Evolutionary conservation across 1,139 yeast species (phyloP), one percentile per base, ranked within the genome.

Genomic region (Protomyces gravidus): DNA sequence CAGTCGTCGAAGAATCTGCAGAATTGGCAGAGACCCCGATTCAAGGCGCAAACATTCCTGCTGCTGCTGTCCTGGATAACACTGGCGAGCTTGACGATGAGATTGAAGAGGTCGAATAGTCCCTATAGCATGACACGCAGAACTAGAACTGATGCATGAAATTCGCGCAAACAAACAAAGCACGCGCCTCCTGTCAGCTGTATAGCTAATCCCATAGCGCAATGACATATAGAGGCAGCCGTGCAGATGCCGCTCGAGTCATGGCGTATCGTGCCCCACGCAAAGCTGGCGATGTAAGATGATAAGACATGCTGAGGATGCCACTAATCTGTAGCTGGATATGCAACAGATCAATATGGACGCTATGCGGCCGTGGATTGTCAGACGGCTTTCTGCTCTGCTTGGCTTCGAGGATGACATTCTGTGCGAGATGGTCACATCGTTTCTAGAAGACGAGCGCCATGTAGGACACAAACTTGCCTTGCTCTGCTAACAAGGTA

Each of bases 291-390:
- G n/a, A n/a, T n/a, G n/a, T n/a, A n/a, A 28, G 32, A 28, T 28
- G 9, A 17, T 21, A 36, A 36, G 25, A 21, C 42, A 36, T 30
- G 36, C n/a, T 7, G 36, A 13, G 36, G 36, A 13, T 13, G 36
- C 7, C 3, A 5, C 7, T 13, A 30, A 15, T 6, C 36, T 30
- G 15, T 7, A 30, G 55, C 64, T 63, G 13, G 64, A 64, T 55
- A 62, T 63, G 55, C 45, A 47, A 21, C 56, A 55, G 23, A 65
- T 64, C 23, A 62, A 63, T 45, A 45, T 65, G 23, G 61, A 63
- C 25, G 67, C 62, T n/a, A 50, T 63, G 39, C 61, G 59, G 26
- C 52, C 64, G 7, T 64, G 66, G 67, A 63, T 65, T 42, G 53
- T 62, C 33, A 55, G 59, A 47, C 60, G 58, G 39, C 55, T 63